A percentile compares a stretch with the other conserved stretches of the same genome.
These are phyloP conservation scores for Aureobasidium sp. DNA, from an alignment of 2,329 filamentous ascomycete genomes.

Conservation along the genomic window DNA sequence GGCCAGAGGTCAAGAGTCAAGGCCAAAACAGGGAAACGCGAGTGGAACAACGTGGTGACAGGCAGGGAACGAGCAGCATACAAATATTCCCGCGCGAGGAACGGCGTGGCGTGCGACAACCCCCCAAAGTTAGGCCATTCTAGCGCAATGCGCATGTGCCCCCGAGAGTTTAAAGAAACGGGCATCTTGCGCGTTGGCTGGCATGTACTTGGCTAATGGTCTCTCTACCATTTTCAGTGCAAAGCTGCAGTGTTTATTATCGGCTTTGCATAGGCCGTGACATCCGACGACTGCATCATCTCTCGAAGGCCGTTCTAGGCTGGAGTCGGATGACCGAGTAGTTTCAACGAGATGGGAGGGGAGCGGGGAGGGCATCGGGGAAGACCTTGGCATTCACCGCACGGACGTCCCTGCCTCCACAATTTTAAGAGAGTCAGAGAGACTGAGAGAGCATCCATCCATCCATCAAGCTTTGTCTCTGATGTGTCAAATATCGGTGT, in stretches of 20 bases:
- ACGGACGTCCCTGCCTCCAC: background rate
- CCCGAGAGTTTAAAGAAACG: background rate
- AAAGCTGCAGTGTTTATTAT: background rate
- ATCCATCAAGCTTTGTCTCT: background rate
- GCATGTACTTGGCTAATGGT: background rate
- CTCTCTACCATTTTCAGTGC: background rate
- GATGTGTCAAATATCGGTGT: background rate
- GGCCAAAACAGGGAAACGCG: background rate
- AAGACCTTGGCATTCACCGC: background rate
- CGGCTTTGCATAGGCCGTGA: background rate
- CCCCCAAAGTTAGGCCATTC: background rate
- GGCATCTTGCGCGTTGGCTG: background rate
- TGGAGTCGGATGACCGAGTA: background rate
- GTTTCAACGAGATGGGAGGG: background rate
- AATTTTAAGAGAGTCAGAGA: background rate
- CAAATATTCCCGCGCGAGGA: background rate
- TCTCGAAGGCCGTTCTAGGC: background rate
- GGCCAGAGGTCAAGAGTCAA: background rate
- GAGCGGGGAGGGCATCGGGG: background rate
- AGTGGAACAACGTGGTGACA: background rate
- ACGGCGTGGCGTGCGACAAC: conserved; percentile 12
- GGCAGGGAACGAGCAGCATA: background rate
- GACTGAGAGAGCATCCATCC: background rate
- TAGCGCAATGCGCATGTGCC: background rate
- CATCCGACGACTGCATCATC: background rate